Percentiles rank a stretch among this genome's conserved stretches.
These are phyloP conservation scores for Cercospora sp. DNA, from an alignment of 2,329 filamentous ascomycete genomes.

Conservation along the genomic window DNA sequence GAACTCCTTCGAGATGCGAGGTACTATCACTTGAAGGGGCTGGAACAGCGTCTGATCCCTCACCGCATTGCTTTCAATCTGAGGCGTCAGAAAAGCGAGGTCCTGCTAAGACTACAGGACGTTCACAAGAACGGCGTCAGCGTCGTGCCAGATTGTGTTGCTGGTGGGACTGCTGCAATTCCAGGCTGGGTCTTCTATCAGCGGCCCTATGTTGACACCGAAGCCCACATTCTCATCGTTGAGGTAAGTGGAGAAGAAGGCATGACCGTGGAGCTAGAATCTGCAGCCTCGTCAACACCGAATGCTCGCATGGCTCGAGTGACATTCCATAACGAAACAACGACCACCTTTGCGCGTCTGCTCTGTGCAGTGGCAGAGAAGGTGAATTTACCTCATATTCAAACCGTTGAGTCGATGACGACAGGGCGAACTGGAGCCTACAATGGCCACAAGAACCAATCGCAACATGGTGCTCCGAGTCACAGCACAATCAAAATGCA, in stretches of 20 bases:
- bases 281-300: slow-evolving; percentile 14
- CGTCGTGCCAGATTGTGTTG: slow-evolving; percentile 54
- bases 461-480: slow-evolving; percentile 52
- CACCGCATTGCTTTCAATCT: slow-evolving; percentile 76
- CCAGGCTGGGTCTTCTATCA: slow-evolving; percentile 72
- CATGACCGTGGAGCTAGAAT: slow-evolving; percentile 27
- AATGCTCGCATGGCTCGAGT: slow-evolving; percentile 48
- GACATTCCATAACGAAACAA: slow-evolving; percentile 72
- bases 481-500: slow-evolving; percentile 68
- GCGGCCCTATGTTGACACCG: slow-evolving; percentile 80
- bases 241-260: slow-evolving; percentile 72
- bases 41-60: slow-evolving; percentile 84
- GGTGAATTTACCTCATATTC: slow-evolving; percentile 63
- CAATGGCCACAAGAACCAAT: not conserved
- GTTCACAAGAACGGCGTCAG: slow-evolving; percentile 84
- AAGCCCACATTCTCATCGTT: slow-evolving; percentile 70
- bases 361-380: slow-evolving; percentile 82
- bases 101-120: slow-evolving; percentile 77
- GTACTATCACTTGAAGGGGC: slow-evolving; percentile 88
- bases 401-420: slow-evolving; percentile 67
- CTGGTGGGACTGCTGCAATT: not conserved
- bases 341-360: slow-evolving; percentile 68
- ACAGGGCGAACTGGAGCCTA: slow-evolving; percentile 57
- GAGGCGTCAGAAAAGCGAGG: slow-evolving; percentile 67
- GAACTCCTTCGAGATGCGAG: slow-evolving; percentile 81